Conservation (phyloP, 2,329 filamentous ascomycete species). For the Bipolaris victoriae region DNA sequence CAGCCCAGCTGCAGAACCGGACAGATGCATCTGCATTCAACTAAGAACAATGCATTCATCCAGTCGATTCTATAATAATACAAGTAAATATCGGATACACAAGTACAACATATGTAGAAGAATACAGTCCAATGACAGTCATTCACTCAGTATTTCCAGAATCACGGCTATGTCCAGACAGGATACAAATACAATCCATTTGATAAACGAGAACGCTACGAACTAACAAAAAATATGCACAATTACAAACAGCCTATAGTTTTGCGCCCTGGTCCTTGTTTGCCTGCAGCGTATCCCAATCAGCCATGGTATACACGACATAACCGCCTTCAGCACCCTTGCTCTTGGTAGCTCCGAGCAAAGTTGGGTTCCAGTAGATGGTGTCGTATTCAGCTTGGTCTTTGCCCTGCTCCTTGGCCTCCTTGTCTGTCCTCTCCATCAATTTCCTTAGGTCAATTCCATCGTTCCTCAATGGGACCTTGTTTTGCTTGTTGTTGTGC, state of each 20-base stretch:
- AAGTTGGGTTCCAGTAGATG: slow-evolving; percentile 58
- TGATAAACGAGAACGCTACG: slow-evolving; percentile 7
- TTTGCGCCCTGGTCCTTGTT: slow-evolving; percentile 30
- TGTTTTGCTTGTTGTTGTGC: slow-evolving; percentile 83
- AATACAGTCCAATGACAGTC: neutral
- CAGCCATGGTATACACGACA: slow-evolving; percentile 62
- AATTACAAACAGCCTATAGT: slow-evolving; percentile 12
- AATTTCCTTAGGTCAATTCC: slow-evolving; percentile 65
- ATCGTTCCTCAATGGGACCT: slow-evolving; percentile 70
- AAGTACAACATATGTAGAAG: no score
- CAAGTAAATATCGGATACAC: neutral
- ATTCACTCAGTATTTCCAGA: neutral
- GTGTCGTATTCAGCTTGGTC: slow-evolving; percentile 49
- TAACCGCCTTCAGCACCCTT: slow-evolving; percentile 56
- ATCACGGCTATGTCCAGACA: neutral
- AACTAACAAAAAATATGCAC: neutral
- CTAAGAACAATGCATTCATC: no score
- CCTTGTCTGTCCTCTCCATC: slow-evolving; percentile 47
- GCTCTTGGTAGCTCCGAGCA: slow-evolving; percentile 42
- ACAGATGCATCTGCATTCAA: neutral
- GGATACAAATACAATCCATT: neutral
- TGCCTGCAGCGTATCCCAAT: slow-evolving; percentile 63
- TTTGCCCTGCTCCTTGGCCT: slow-evolving; percentile 46
- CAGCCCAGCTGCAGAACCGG: neutral
- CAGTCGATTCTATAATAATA: no score